phyloP scores from a whole-genome alignment of 306 rosid genomes.

The Hylodesmum podocarpum region DNA sequence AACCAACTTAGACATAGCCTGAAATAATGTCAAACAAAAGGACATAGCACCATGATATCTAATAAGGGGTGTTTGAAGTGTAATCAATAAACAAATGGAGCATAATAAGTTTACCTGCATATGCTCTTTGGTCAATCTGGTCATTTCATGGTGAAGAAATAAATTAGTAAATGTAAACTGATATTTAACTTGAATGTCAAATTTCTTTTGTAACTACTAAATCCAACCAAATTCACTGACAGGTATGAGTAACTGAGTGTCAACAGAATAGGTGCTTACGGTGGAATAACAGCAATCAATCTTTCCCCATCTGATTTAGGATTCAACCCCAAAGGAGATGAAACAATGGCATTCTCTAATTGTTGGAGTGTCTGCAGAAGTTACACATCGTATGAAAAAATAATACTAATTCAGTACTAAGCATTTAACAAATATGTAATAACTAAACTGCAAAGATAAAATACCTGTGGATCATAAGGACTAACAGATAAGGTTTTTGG shows the following conservation, averaged over 20 bases:
- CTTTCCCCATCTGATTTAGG: constrained; percentile 87
- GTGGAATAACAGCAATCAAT: constrained; percentile 90
- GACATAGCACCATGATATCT: background rate
- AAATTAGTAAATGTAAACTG: constrained; percentile 33
- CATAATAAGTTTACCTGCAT: constrained; percentile 58
- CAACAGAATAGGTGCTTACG: constrained; percentile 55
- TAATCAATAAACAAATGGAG: constrained; percentile 6
- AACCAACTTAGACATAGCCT: constrained; percentile 82
- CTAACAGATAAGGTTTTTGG: constrained; percentile 79
- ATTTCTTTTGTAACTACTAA: constrained; percentile 23
- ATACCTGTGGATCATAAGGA: constrained; percentile 84
- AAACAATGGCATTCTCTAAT: constrained; percentile 80
- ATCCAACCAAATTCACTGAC: constrained; percentile 20
- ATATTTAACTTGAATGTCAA: background rate
- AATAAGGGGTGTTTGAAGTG: background rate
- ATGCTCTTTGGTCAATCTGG: constrained; percentile 94
- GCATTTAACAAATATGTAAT: background rate
- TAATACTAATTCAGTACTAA: background rate
- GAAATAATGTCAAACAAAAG: constrained; percentile 28
- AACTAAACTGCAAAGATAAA: constrained; percentile 11
- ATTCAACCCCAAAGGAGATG: constrained; percentile 84
- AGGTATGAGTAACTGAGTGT: background rate
- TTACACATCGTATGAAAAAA: constrained; percentile 20
- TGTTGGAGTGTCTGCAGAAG: constrained; percentile 63
- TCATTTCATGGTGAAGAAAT: constrained; percentile 26